phyloP scores from a whole-genome alignment of 371 early-diverging fungal species.

The Actinomortierella wolfii region DNA sequence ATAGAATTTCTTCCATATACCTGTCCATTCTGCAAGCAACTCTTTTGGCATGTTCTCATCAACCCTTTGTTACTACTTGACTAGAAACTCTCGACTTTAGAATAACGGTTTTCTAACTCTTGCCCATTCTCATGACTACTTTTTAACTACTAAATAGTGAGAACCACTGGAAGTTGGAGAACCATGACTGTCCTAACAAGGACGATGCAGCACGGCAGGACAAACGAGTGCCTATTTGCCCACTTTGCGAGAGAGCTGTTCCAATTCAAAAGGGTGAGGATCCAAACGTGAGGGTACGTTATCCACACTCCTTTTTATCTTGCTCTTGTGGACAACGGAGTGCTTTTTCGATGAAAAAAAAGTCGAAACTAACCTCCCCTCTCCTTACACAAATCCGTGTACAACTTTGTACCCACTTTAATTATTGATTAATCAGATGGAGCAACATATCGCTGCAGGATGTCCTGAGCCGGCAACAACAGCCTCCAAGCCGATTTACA shows the following conservation, averaged over 20 bases:
- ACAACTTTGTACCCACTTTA: background rate
- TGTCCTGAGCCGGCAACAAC: slow-evolving; percentile 54
- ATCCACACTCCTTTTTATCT: background rate
- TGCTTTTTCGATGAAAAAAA: background rate
- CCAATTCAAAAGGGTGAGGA: slow-evolving; percentile 65
- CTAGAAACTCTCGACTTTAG: background rate
- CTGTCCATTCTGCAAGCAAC: slow-evolving; percentile 59
- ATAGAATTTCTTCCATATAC: slow-evolving; percentile 65
- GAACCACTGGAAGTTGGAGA: slow-evolving; percentile 65
- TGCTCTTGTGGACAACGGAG: slow-evolving; percentile 3
- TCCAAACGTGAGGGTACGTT: slow-evolving; percentile 62
- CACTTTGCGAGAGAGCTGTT: slow-evolving; percentile 67
- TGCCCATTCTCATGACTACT: background rate
- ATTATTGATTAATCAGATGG: slow-evolving; percentile 51
- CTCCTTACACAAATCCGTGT: background rate
- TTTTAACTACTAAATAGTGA: slow-evolving; percentile 40
- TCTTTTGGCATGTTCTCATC: slow-evolving; percentile 52
- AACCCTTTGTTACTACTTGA: background rate
- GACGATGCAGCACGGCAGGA: slow-evolving; percentile 50
- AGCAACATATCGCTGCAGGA: slow-evolving; percentile 65
- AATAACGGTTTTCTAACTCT: no score
- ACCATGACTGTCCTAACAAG: slow-evolving; percentile 57
- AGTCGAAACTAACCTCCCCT: background rate
- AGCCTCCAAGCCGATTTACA: slow-evolving; percentile 50
- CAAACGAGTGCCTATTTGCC: slow-evolving; percentile 62